These are phyloP conservation scores for Cryptosporidium canis DNA, from an alignment of 169 alveolate genomes.

Conservation along the genomic window DNA sequence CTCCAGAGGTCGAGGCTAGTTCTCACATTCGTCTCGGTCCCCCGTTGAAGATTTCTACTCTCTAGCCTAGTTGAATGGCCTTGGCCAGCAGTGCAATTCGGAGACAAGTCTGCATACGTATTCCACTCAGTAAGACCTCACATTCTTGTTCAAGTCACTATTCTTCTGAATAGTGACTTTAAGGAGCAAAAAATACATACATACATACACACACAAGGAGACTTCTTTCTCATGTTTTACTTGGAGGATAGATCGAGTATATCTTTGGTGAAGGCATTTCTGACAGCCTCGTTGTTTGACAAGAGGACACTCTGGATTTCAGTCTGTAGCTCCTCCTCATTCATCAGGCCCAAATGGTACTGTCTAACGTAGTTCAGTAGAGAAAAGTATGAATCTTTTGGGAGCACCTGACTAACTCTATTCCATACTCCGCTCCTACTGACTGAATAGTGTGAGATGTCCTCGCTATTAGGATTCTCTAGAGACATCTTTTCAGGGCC, in stretches of 20 bases:
- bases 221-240: too few species aligned
- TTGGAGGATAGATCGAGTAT: slow-evolving; percentile 17
- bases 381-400: slow-evolving; percentile 40
- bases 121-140: too few species aligned
- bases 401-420: slow-evolving; percentile 60
- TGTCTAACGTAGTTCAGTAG: slow-evolving; percentile 41
- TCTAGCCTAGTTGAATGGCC: too few species aligned
- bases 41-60: too few species aligned
- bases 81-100: too few species aligned
- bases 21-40: too few species aligned
- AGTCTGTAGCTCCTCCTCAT: slow-evolving; percentile 56
- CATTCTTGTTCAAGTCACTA: too few species aligned
- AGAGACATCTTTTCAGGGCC: neutral
- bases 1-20: too few species aligned
- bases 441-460: neutral
- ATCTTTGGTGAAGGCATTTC: slow-evolving; percentile 52
- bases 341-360: slow-evolving; percentile 26
- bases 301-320: slow-evolving; percentile 36
- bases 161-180: too few species aligned
- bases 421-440: slow-evolving; percentile 44
- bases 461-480: neutral
- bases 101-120: too few species aligned
- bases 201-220: too few species aligned
- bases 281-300: slow-evolving; percentile 44
- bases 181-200: too few species aligned